Conservation (phyloP, 2,329 filamentous ascomycete genomes). For the Colletotrichum truncatum region DNA sequence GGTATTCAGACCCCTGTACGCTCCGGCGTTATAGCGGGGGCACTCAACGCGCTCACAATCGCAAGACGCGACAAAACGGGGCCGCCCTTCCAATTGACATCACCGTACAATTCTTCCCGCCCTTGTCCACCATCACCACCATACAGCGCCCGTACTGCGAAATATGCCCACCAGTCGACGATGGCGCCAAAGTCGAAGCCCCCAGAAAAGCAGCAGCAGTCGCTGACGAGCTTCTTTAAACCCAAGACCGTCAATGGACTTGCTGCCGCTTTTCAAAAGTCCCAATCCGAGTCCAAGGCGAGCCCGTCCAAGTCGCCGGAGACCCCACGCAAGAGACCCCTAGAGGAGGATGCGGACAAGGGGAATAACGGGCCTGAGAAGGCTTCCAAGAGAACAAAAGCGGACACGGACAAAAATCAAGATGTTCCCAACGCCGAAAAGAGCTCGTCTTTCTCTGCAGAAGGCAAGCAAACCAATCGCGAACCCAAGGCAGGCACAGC, state of each 20-base stretch:
- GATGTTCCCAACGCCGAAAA: slow-evolving; percentile 45
- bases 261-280: slow-evolving; percentile 45
- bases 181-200: slow-evolving; percentile 40
- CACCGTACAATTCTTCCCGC: not conserved
- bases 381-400: slow-evolving; percentile 55
- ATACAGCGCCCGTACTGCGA: not conserved
- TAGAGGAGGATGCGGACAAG: slow-evolving; percentile 56
- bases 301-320: slow-evolving; percentile 38
- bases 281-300: slow-evolving; percentile 38
- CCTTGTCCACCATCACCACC: not conserved
- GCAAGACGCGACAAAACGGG: slow-evolving; percentile 21
- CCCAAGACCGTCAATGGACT: slow-evolving; percentile 64
- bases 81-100: slow-evolving; percentile 15
- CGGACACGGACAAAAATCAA: slow-evolving; percentile 45
- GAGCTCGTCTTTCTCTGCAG: slow-evolving; percentile 45
- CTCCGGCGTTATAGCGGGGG: not conserved
- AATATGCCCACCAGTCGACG: not conserved
- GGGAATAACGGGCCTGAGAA: slow-evolving; percentile 51
- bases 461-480: slow-evolving; percentile 34
- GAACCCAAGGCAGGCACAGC: slow-evolving; percentile 31
- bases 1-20: slow-evolving; percentile 15
- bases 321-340: slow-evolving; percentile 57
- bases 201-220: slow-evolving; percentile 75
- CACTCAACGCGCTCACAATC: slow-evolving; percentile 25
- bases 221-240: slow-evolving; percentile 87